A percentile compares a stretch with the other conserved stretches of the same genome.
Evolutionary conservation across 2,329 filamentous ascomycete genomes (phyloP).

Genomic region (Aspergillus transmontanensis): DNA sequence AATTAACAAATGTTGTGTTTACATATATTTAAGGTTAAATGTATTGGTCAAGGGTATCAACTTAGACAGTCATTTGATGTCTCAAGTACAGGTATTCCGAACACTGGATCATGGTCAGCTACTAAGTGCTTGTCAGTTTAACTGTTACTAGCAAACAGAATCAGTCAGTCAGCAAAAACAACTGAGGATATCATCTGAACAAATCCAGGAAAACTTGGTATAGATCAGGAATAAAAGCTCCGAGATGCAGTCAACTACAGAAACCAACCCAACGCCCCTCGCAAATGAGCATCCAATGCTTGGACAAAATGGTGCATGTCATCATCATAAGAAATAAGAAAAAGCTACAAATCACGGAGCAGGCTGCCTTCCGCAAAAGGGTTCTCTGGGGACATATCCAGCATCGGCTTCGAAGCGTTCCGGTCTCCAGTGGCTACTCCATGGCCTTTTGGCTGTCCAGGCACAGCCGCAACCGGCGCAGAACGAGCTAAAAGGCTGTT

Average conservation of each 20-base stretch:
- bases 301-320: neutral
- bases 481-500: slow-evolving; percentile 42
- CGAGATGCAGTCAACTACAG: neutral
- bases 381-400: slow-evolving; percentile 45
- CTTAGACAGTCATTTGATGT: neutral
- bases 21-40: neutral
- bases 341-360: slow-evolving; percentile 26
- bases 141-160: neutral
- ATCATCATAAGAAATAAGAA: neutral
- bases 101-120: neutral
- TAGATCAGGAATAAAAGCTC: neutral
- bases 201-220: neutral
- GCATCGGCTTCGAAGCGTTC: slow-evolving; percentile 43
- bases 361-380: slow-evolving; percentile 51
- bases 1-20: neutral
- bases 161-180: neutral
- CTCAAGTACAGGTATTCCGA: neutral
- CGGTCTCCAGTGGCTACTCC: slow-evolving; percentile 45
- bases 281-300: neutral
- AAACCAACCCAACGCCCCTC: neutral
- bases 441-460: slow-evolving; percentile 32
- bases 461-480: slow-evolving; percentile 16
- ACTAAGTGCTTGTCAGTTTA: neutral
- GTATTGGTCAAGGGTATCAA: neutral
- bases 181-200: neutral